Conservation (phyloP, 306 rosid genomes). For the Dryas drummondii region DNA sequence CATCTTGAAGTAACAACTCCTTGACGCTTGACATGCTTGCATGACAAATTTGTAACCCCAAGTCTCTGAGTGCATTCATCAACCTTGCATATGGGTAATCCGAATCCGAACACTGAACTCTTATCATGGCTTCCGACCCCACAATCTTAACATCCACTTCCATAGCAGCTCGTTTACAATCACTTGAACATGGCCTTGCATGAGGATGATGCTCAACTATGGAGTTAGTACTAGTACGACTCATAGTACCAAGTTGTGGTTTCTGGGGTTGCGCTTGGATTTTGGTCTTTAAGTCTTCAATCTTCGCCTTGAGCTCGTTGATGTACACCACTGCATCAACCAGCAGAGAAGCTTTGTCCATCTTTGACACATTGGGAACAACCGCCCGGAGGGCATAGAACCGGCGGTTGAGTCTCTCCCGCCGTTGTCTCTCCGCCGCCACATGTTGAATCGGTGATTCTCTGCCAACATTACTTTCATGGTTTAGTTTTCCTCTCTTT, state of each 20-base stretch:
- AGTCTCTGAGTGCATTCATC: slow-evolving; percentile 40
- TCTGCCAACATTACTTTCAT: no score
- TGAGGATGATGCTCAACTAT: background rate
- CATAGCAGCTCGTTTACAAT: background rate
- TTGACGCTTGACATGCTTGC: slow-evolving; percentile 47
- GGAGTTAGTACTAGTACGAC: background rate
- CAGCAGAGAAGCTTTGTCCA: slow-evolving; percentile 56
- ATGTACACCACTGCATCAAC: slow-evolving; percentile 45
- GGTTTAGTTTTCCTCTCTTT: slow-evolving; percentile 1
- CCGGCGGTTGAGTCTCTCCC: slow-evolving; percentile 43
- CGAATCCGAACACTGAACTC: slow-evolving; percentile 38
- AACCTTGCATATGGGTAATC: slow-evolving; percentile 47
- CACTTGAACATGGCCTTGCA: background rate
- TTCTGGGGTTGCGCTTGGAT: background rate
- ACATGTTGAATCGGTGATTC: slow-evolving; percentile 33
- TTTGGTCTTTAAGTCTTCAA: slow-evolving; percentile 15
- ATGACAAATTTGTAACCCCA: slow-evolving; percentile 37
- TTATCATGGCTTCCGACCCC: slow-evolving; percentile 46
- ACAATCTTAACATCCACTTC: slow-evolving; percentile 40
- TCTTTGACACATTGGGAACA: slow-evolving; percentile 52
- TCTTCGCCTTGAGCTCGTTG: slow-evolving; percentile 39
- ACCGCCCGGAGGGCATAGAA: slow-evolving; percentile 54
- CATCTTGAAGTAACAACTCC: slow-evolving; percentile 47
- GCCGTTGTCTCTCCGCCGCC: slow-evolving; percentile 50
- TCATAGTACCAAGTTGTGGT: background rate